Percentiles rank a stretch among this genome's conserved stretches.
Evolutionary conservation across 305 asterid species (phyloP).

Genomic region (Ruellia speciosa): DNA sequence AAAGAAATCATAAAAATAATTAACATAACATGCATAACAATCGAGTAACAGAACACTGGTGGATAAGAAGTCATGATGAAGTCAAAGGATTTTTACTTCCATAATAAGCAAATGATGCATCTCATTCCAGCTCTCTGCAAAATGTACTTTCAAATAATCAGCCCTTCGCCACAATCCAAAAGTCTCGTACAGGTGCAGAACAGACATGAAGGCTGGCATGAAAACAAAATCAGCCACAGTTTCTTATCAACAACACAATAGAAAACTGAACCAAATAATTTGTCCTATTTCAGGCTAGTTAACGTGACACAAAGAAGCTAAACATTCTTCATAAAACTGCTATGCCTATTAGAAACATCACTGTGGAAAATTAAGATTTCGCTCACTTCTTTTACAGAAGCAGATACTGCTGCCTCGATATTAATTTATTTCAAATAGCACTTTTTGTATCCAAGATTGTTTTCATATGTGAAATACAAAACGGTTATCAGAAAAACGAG

Average conservation of each 20-base stretch:
- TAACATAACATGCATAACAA: background rate
- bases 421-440: conserved; percentile 4
- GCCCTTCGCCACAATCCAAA: conserved; percentile 99
- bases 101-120: conserved; percentile 98
- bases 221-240: conserved; percentile 19
- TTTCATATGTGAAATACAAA: background rate
- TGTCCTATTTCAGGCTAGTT: background rate
- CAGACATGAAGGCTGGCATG: conserved; percentile 86
- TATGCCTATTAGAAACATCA: background rate
- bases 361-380: conserved; percentile 5
- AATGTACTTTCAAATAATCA: conserved; percentile 91
- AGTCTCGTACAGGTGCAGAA: conserved; percentile 88
- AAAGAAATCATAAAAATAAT: background rate
- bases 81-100: conserved; percentile 56
- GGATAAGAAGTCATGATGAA: too few relatives aligned
- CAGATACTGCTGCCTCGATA: conserved; percentile 1
- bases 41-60: background rate
- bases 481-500: background rate
- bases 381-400: background rate
- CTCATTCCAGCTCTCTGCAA: conserved; percentile 99
- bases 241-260: conserved; percentile 19
- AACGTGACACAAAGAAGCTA: conserved; percentile 7
- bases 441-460: conserved; percentile 1
- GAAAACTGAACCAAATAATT: conserved; percentile 8
- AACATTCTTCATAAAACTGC: conserved; percentile 10